Percentiles rank a stretch among this genome's conserved stretches.
phyloP scores from a whole-genome alignment of 352 stramenopile species.

The Phytopythium mirpurense region DNA sequence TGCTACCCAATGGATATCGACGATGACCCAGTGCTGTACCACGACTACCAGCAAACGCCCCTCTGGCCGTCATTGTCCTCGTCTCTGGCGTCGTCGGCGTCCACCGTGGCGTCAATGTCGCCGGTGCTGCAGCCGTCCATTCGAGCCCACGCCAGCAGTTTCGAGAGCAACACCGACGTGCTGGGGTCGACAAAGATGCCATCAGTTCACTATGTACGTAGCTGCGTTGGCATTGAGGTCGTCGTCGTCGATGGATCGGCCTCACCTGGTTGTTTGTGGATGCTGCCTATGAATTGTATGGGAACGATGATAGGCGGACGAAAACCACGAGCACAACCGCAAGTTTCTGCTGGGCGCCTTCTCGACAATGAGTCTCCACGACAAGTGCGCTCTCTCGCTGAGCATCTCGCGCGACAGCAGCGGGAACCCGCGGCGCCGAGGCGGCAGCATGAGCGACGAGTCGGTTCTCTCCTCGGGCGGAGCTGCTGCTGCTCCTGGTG shows the following conservation, averaged over 20 bases:
- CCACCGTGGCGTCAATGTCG: not conserved
- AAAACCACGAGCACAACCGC: conserved; percentile 80
- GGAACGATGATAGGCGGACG: conserved; percentile 56
- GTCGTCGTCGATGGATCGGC: no score
- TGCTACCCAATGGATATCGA: conserved; percentile 49
- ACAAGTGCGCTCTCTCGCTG: conserved; percentile 81
- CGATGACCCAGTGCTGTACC: conserved; percentile 28
- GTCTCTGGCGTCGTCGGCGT: conserved; percentile 1
- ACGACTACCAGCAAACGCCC: conserved; percentile 1
- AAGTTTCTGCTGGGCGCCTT: conserved; percentile 81
- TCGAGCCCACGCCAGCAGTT: conserved; percentile 23
- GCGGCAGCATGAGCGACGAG: conserved; percentile 60
- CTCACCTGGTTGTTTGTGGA: not conserved
- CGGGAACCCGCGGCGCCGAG: conserved; percentile 28
- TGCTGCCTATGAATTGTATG: not conserved
- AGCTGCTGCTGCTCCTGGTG: not conserved
- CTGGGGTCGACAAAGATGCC: conserved; percentile 22
- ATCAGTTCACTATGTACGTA: conserved; percentile 41
- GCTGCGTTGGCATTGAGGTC: conserved; percentile 1
- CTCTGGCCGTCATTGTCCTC: not conserved
- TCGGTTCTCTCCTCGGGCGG: not conserved
- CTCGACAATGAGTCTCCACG: conserved; percentile 85
- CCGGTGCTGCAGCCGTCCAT: not conserved
- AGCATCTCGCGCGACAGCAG: conserved; percentile 64
- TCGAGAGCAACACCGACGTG: conserved; percentile 26